A percentile compares a stretch with the other conserved stretches of the same genome.
These are phyloP conservation scores for Akanthomyces uredinophilus DNA, from an alignment of 2,329 filamentous ascomycete genomes.

Conservation along the genomic window DNA sequence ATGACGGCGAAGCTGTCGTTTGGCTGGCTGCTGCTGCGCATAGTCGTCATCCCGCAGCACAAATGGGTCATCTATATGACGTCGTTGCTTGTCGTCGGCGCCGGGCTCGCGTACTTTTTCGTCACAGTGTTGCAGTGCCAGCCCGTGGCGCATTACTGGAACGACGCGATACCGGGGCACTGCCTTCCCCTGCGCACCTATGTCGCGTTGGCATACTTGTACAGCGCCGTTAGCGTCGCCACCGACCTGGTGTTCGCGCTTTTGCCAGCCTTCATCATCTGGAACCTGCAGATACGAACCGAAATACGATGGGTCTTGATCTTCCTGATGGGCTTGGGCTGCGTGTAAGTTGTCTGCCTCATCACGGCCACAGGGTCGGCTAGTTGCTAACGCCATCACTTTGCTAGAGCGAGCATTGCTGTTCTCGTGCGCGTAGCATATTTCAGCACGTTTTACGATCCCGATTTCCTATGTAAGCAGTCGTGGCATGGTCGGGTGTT, in stretches of 20 bases:
- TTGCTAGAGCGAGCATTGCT: constrained; percentile 33
- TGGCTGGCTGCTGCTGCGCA: constrained; percentile 24
- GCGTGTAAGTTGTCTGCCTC: constrained; percentile 30
- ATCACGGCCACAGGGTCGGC: background rate
- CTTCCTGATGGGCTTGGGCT: constrained; percentile 49
- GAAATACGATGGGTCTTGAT: constrained; percentile 45
- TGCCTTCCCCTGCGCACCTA: constrained; percentile 34
- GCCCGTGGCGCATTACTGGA: constrained; percentile 27
- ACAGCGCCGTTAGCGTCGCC: constrained; percentile 40
- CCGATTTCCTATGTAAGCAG: constrained; percentile 35
- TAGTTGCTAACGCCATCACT: constrained; percentile 4
- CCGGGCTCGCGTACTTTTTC: constrained; percentile 28
- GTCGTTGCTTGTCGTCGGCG: constrained; percentile 24
- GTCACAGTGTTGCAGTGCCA: constrained; percentile 27
- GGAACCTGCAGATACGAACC: constrained; percentile 44
- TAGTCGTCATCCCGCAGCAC: constrained; percentile 19
- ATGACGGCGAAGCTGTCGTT: constrained; percentile 23
- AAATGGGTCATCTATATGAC: constrained; percentile 25
- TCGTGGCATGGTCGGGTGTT: background rate
- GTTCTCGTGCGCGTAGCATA: constrained; percentile 34
- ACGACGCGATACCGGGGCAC: constrained; percentile 20
- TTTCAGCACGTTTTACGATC: constrained; percentile 26
- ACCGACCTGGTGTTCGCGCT: constrained; percentile 45
- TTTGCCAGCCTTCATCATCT: constrained; percentile 47
- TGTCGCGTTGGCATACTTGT: constrained; percentile 42